Percentiles rank a stretch among this genome's conserved stretches.
These are phyloP conservation scores for Aspergillus diversus DNA, from an alignment of 495 filamentous ascomycete species.

Conservation along the genomic window DNA sequence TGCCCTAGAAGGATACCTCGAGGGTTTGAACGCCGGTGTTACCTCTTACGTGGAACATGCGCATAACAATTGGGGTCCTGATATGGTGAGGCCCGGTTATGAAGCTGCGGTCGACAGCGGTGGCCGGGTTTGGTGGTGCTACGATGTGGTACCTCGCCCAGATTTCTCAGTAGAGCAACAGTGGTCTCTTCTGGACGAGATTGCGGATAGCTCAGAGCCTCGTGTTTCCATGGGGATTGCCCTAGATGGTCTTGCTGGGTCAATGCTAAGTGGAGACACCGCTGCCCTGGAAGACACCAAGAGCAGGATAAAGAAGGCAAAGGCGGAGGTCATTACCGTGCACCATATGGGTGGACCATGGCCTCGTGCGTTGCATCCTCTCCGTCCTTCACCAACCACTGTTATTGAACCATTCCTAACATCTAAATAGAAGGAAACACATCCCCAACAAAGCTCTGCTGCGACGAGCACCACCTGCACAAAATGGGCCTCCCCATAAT, in stretches of 20 bases:
- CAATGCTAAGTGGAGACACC: not conserved
- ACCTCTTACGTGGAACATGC: slow-evolving; percentile 8
- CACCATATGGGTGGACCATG: slow-evolving; percentile 11
- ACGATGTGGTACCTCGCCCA: not conserved
- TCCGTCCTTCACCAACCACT: not conserved
- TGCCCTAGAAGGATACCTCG: slow-evolving; percentile 4
- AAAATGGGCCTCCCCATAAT: not conserved
- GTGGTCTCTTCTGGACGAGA: not conserved
- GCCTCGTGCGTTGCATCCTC: slow-evolving; percentile 9
- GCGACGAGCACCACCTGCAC: slow-evolving; percentile 1
- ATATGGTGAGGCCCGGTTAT: slow-evolving; percentile 1
- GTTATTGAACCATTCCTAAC: not conserved
- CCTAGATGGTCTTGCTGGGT: not conserved
- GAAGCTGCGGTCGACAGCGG: slow-evolving; percentile 3
- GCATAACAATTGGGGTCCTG: slow-evolving; percentile 5
- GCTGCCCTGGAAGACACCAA: not conserved
- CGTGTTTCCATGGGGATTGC: not conserved
- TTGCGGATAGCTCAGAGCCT: too few relatives aligned
- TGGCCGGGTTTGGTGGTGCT: slow-evolving; percentile 13
- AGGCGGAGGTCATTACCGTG: not conserved
- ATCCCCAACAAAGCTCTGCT: slow-evolving; percentile 1
- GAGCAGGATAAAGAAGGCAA: not conserved
- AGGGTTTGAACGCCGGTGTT: slow-evolving; percentile 10
- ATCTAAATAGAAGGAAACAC: not conserved
- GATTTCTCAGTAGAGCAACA: slow-evolving; percentile 1